Base-by-base conservation (phyloP, 805 yeast genomes). In the Diddensiella caesifluorescens region DNA sequence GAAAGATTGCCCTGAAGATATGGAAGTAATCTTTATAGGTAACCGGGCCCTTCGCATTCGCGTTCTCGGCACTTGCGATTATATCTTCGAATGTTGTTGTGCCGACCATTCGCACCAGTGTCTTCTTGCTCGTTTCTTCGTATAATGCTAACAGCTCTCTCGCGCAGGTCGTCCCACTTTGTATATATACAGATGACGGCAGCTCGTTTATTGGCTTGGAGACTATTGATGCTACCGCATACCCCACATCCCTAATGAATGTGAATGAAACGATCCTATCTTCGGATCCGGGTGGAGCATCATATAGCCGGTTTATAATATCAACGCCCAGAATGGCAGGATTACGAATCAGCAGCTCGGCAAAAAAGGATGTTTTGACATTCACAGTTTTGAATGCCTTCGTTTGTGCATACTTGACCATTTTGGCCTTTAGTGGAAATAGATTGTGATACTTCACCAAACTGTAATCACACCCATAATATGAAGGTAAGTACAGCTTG, bases 401-500 rank as follows among this genome's bases (percentile, higher is more conserved):
- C 15, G 29, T 19, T 12, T 20, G 18, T 4, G 45, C 45, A 19
- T 35, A 29, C 9, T 16, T 22, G 9, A 13, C 4, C 5, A 26
- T 22, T 5, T 35, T 37, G 4, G 22, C 18, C 27, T 35, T 35
- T 7, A 5, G 16, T 10, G 22, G 22, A 32, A 41, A 35, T 5
- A 33, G 16, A 23, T 22, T 23, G n/a, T 18, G 12, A 33, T 28
- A 36, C 36, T 26, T 31, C 18, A 36, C 12, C 15, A 30, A 19
- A 27, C 16, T 22, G 15, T 16, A 12, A 36, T 75, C 77, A 7
- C 62, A 51, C 34, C 83, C 84, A 50, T 73, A 77, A 51, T 76
- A 79, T 1, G 80, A 71, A 23, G 81, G 81, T 47, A 76, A 69
- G 57, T 67, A 77, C 23, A 76, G 52, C 54, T 72, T 70, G 35